Base-by-base conservation (phyloP, 768 basidiomycete species). In the Boletus sp. region DNA sequence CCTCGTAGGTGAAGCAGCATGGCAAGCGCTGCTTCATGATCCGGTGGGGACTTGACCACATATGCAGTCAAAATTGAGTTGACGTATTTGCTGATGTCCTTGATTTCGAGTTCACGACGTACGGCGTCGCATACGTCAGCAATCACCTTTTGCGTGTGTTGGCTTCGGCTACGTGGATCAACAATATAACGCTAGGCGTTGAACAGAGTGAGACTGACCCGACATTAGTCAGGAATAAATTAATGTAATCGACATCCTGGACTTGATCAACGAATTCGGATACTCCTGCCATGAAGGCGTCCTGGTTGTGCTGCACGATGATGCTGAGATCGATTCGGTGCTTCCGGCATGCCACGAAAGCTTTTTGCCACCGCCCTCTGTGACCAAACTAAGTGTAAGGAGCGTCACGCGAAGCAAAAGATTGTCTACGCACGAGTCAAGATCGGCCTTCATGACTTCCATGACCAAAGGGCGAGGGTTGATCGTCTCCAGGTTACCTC, bases 401-500 rank as follows among this genome's bases (percentile, higher is more conserved):
- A 42, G 10, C 39, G 15, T 20, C 14, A 37, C 20, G 15, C 17
- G 17, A 56, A 50, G 18, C n/a, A 41, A 54, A 32, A 33, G 1
- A 29, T 17, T 40, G 28, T 47, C 29, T 40, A 61, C 55, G 36
- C 36, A 80, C 94, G 72, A 76, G 37, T 88, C 79, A 7, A 98
- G 75, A 67, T 95, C 90, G 51, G 82, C 77, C 50, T 83, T 81
- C 1, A 98, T 87, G 6, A 92, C 87, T 54, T 87, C 82, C 78
- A 97, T 84, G 17, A 98, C 94, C 64, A 99, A 73, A 12, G 95
- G 90, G 42, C 97, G 79, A 4, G 97, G 97, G 64, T 89, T 92
- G 52, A 99, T 87, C 1, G 94, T 98, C 76, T 99, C 97, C 58
- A 99, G 68, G 72, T 98, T 98, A 1, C 97, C 97, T 61, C 97